phyloP scores from a whole-genome alignment of 257 asterid genomes.

The Ophiorrhiza pumila region DNA sequence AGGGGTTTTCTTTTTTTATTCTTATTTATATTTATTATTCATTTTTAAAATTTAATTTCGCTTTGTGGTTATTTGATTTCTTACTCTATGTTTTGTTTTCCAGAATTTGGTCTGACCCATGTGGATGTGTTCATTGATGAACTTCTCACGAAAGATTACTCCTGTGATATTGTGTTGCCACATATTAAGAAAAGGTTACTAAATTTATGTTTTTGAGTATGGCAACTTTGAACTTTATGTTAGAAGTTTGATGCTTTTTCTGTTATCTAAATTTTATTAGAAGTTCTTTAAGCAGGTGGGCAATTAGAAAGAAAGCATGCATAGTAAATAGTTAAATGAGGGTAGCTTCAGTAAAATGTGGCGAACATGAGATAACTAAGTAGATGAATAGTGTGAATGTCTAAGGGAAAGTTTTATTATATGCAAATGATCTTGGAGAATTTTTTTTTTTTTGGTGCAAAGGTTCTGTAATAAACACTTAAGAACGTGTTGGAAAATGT shows the following conservation, averaged over 20 bases:
- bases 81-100: constrained; percentile 4
- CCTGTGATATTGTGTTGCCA: constrained; percentile 87
- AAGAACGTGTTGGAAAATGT: not conserved
- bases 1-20: not conserved
- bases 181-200: constrained; percentile 82
- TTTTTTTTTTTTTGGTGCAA: not conserved
- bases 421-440: not conserved
- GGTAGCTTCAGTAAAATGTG: not conserved
- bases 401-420: not conserved
- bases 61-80: not conserved
- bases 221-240: not conserved
- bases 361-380: not conserved
- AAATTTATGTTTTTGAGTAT: not conserved
- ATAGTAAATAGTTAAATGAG: not conserved
- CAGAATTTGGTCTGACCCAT: constrained; percentile 73
- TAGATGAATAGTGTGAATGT: not conserved
- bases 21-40: too few relatives aligned
- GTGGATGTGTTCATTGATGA: constrained; percentile 90
- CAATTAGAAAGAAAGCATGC: not conserved
- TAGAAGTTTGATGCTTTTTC: too few relatives aligned
- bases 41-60: not conserved
- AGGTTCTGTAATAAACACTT: not conserved
- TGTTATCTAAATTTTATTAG: too few relatives aligned
- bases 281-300: not conserved
- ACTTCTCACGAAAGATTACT: constrained; percentile 80